Evolutionary conservation across 176 grass and related monocot genomes (phyloP).

Genomic region (Sorghum bicolor): Sorghum_bicolor_NCBIv3 NC_012870.2:72401001-72401500

Average conservation of each 20-base stretch:
- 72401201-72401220: neutral
- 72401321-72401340: neutral
- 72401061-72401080: constrained; percentile 17
- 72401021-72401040: too few species aligned
- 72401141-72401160: neutral
- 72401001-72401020: too few species aligned
- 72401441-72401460: neutral
- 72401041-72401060: neutral
- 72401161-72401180: neutral
- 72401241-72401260: neutral
- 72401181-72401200: neutral
- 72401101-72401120: neutral
- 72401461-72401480: neutral
- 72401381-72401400: neutral
- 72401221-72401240: neutral
- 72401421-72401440: neutral
- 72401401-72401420: neutral
- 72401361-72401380: neutral
- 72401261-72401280: neutral
- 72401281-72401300: neutral
- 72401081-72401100: neutral
- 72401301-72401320: neutral
- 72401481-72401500: neutral
- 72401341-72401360: neutral
- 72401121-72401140: neutral